These are phyloP conservation scores for Scheffersomyces parashehatae DNA, from an alignment of 1,139 yeast species.

Conservation along the genomic window DNA sequence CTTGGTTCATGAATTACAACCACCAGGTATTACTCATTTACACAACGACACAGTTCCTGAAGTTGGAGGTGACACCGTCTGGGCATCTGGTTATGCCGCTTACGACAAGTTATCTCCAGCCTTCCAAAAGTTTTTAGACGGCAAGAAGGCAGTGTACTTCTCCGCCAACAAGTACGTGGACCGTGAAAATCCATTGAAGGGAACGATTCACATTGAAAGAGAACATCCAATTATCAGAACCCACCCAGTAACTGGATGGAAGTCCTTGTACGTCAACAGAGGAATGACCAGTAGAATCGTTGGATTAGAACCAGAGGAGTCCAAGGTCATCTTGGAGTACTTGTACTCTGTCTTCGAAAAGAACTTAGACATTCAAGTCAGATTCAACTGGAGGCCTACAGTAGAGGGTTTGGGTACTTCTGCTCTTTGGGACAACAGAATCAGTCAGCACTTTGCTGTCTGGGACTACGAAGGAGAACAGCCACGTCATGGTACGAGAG, in stretches of 20 bases:
- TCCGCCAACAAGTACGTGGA: conserved; percentile 38
- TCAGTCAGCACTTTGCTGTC: conserved; percentile 49
- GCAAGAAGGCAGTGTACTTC: conserved; percentile 36
- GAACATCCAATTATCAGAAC: conserved; percentile 44
- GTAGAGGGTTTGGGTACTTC: conserved; percentile 50
- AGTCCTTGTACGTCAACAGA: conserved; percentile 38
- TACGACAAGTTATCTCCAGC: conserved; percentile 40
- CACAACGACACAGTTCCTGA: conserved; percentile 36
- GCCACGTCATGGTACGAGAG: conserved; percentile 58
- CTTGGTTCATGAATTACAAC: conserved; percentile 37
- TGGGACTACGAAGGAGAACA: conserved; percentile 37
- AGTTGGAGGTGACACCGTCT: conserved; percentile 39
- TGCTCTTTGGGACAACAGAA: conserved; percentile 59
- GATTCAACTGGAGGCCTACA: conserved; percentile 53
- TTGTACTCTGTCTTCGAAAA: conserved; percentile 34
- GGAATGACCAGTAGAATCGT: conserved; percentile 38
- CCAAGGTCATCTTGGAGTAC: conserved; percentile 32
- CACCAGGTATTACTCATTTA: conserved; percentile 41
- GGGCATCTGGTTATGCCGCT: conserved; percentile 41
- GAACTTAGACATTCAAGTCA: conserved; percentile 48
- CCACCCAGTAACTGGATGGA: conserved; percentile 47
- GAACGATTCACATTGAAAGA: conserved; percentile 36
- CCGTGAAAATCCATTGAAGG: conserved; percentile 32
- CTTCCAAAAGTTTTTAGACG: conserved; percentile 37
- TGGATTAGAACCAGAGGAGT: conserved; percentile 37